Percentiles rank a stretch among this genome's conserved stretches.
These are phyloP conservation scores for Tephrocybe sp. DNA, from an alignment of 768 basidiomycete species.

Conservation along the genomic window DNA sequence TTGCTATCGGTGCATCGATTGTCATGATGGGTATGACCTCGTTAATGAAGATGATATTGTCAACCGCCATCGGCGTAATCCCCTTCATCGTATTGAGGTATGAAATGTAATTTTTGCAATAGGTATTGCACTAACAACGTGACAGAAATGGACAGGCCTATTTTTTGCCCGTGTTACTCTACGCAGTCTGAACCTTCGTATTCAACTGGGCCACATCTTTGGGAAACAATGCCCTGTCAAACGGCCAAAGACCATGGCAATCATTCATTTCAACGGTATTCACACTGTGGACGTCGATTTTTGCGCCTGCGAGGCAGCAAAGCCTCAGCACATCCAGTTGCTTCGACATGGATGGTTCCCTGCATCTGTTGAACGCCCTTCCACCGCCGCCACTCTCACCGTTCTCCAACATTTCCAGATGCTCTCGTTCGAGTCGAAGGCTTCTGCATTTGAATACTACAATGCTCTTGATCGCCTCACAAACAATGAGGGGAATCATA, in stretches of 20 bases:
- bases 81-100: conserved; percentile 7
- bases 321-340: conserved; percentile 22
- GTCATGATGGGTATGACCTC: no score
- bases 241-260: conserved; percentile 15
- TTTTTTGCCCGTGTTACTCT: neutral
- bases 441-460: conserved; percentile 26
- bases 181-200: neutral
- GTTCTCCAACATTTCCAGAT: conserved; percentile 24
- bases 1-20: no score
- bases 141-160: neutral
- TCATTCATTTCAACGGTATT: conserved; percentile 26
- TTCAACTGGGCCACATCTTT: conserved; percentile 2
- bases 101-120: neutral
- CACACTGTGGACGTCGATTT: conserved; percentile 28
- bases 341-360: conserved; percentile 26
- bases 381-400: conserved; percentile 25
- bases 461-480: conserved; percentile 20
- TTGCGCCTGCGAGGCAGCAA: conserved; percentile 23
- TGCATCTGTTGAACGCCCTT: conserved; percentile 21
- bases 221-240: conserved; percentile 6
- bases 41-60: conserved; percentile 7
- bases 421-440: conserved; percentile 26
- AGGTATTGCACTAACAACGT: neutral
- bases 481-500: conserved; percentile 20
- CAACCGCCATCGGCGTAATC: neutral